Conservation (phyloP, 2,329 filamentous ascomycete species). For the Ophidiomyces ophidiicola region DNA sequence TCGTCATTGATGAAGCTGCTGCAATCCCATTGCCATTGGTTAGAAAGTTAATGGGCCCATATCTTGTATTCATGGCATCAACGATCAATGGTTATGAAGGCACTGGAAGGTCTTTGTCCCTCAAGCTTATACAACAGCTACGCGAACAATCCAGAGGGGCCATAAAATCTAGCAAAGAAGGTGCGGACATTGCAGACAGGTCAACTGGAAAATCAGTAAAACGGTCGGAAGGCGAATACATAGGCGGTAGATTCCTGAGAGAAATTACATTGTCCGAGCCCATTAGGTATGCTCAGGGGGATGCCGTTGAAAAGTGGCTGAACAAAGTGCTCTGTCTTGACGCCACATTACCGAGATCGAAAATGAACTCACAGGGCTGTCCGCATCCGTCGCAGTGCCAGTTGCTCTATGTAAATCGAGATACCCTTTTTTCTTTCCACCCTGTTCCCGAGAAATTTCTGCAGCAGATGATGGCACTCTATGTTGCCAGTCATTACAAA, state of each 20-base stretch:
- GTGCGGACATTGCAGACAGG: conserved; percentile 61
- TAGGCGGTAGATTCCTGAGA: conserved; percentile 64
- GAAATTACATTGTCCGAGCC: conserved; percentile 91
- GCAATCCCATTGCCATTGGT: conserved; percentile 91
- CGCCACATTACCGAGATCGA: conserved; percentile 71
- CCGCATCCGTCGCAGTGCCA: conserved; percentile 88
- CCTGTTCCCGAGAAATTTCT: conserved; percentile 93
- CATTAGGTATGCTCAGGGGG: conserved; percentile 84
- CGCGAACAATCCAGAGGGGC: conserved; percentile 75
- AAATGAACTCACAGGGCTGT: conserved; percentile 60
- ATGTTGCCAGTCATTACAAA: conserved; percentile 95
- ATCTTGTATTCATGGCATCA: conserved; percentile 97
- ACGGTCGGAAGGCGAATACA: conserved; percentile 45
- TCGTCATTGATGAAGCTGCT: conserved; percentile 95
- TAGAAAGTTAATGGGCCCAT: conserved; percentile 86
- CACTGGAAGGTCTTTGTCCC: conserved; percentile 81
- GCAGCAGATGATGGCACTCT: conserved; percentile 95
- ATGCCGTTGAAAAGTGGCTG: conserved; percentile 89
- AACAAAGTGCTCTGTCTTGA: conserved; percentile 90
- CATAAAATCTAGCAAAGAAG: conserved; percentile 41
- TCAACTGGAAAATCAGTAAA: conserved; percentile 63
- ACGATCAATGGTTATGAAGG: conserved; percentile 99
- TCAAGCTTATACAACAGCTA: conserved; percentile 94
- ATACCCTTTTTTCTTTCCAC: conserved; percentile 96
- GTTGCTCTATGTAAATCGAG: conserved; percentile 84